Conservation (phyloP, 768 basidiomycete species). For the Boletus vinaceobasis region DNA sequence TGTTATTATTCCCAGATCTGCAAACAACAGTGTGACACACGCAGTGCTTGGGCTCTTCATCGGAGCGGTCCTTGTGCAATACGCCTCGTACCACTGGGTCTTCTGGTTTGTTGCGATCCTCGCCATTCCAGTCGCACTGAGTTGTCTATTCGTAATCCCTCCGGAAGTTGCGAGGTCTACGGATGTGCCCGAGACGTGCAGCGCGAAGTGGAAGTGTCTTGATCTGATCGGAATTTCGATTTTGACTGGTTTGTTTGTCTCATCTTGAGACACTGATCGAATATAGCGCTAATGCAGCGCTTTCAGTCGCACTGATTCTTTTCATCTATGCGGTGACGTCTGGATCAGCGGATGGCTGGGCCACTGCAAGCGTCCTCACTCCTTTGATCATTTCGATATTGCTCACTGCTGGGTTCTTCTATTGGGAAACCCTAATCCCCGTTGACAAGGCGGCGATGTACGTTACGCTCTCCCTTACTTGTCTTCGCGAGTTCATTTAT, state of each 20-base stretch:
- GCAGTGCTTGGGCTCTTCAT: slow-evolving; percentile 42
- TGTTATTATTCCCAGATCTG: not conserved
- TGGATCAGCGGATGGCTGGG: slow-evolving; percentile 51
- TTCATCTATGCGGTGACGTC: slow-evolving; percentile 44
- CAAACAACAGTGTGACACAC: not conserved
- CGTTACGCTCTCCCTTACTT: slow-evolving; percentile 7
- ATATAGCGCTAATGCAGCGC: not conserved
- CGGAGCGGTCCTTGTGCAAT: slow-evolving; percentile 42
- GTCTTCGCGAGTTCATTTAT: not conserved
- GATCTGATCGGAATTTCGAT: slow-evolving; percentile 39
- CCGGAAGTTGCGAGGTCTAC: slow-evolving; percentile 7
- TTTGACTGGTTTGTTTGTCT: slow-evolving; percentile 36
- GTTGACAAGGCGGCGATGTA: slow-evolving; percentile 42
- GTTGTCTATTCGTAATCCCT: slow-evolving; percentile 36
- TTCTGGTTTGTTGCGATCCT: slow-evolving; percentile 48
- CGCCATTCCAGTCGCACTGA: slow-evolving; percentile 30
- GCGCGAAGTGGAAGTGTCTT: slow-evolving; percentile 29
- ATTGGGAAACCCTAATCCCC: slow-evolving; percentile 45
- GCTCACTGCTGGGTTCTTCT: slow-evolving; percentile 43
- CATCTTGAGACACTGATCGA: not conserved
- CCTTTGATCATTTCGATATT: slow-evolving; percentile 46
- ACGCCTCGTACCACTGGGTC: slow-evolving; percentile 46
- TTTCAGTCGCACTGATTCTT: slow-evolving; percentile 34
- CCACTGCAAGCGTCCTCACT: slow-evolving; percentile 39
- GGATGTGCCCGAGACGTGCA: not conserved